Conservation (phyloP, 495 filamentous ascomycete genomes). For the Penicillium coffeae region DNA sequence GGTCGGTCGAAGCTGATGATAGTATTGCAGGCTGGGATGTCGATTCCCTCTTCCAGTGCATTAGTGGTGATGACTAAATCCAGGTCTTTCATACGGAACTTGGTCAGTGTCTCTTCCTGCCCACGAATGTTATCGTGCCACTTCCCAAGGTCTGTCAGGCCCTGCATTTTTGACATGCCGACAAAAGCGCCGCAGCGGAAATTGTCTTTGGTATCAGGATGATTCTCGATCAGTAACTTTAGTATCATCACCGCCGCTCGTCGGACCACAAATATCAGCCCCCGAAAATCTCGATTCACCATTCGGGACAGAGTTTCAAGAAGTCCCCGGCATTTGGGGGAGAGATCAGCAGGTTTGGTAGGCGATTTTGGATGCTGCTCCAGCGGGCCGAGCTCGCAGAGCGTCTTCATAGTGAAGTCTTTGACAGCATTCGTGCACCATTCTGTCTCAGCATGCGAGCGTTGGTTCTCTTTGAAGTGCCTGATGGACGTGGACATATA, state of each 20-base stretch:
- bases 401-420: conserved; percentile 32
- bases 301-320: conserved; percentile 49
- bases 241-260: conserved; percentile 66
- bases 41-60: conserved; percentile 90
- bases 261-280: conserved; percentile 77
- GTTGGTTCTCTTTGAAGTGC: no score
- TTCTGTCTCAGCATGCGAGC: no score
- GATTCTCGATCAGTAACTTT: conserved; percentile 57
- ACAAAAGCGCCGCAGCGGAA: conserved; percentile 63
- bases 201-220: conserved; percentile 52
- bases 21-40: conserved; percentile 78
- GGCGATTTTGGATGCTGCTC: no score
- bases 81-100: conserved; percentile 63
- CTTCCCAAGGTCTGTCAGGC: conserved; percentile 63
- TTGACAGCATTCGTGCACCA: no score
- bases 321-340: conserved; percentile 53
- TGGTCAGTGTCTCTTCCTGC: conserved; percentile 58
- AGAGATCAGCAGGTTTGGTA: conserved; percentile 25
- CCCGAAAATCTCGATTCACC: conserved; percentile 49
- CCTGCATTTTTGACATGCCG: conserved; percentile 60
- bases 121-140: conserved; percentile 47
- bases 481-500: no score
- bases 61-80: conserved; percentile 82
- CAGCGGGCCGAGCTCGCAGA: no score
- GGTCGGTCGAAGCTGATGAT: conserved; percentile 84